These are phyloP conservation scores for Suzukiozyma palmioleophila DNA, from an alignment of 1,139 yeast species.

Conservation along the genomic window DNA sequence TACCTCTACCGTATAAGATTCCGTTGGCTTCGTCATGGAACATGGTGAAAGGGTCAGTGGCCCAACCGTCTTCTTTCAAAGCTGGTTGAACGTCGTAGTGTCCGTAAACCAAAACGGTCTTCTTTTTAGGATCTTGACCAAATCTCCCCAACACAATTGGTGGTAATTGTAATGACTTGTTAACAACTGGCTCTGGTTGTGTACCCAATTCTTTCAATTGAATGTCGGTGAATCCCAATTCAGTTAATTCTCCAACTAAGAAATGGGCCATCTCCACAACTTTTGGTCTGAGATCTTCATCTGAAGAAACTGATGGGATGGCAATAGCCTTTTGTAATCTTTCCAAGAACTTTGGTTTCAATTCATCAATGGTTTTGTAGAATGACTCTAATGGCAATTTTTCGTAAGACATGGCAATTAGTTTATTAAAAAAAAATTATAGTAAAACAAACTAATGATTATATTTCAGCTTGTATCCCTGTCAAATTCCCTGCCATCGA, in stretches of 20 bases:
- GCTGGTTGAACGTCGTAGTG: slow-evolving; percentile 99
- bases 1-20: slow-evolving; percentile 84
- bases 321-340: slow-evolving; percentile 78
- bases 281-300: slow-evolving; percentile 78
- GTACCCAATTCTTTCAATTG: slow-evolving; percentile 77
- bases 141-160: slow-evolving; percentile 88
- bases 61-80: slow-evolving; percentile 88
- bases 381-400: slow-evolving; percentile 42
- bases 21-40: slow-evolving; percentile 54
- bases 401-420: slow-evolving; percentile 20
- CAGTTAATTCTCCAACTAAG: slow-evolving; percentile 60
- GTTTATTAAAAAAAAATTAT: too few species aligned
- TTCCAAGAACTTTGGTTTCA: slow-evolving; percentile 63
- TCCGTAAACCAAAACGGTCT: slow-evolving; percentile 88
- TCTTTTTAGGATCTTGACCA: slow-evolving; percentile 76
- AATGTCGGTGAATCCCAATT: slow-evolving; percentile 76
- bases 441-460: too few species aligned
- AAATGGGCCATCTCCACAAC: slow-evolving; percentile 87
- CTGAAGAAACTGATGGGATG: slow-evolving; percentile 93
- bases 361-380: slow-evolving; percentile 62
- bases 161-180: slow-evolving; percentile 69
- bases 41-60: slow-evolving; percentile 81
- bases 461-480: too few species aligned
- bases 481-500: too few species aligned
- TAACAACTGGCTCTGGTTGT: slow-evolving; percentile 81